These are phyloP conservation scores for Hordeum vulgare DNA, from an alignment of 176 grass and related monocot genomes.

Conservation along the genomic window MorexV3_pseudomolecules_assembly NC_058523.1:464310359-464310858, in stretches of 20 bases:
- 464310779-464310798: neutral
- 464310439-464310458: neutral
- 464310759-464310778: neutral
- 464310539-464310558: neutral
- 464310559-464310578: neutral
- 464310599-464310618: neutral
- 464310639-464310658: neutral
- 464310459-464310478: neutral
- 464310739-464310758: neutral
- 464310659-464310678: neutral
- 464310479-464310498: neutral
- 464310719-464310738: neutral
- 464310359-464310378: no score
- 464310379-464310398: neutral
- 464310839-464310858: neutral
- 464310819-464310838: neutral
- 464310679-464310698: neutral
- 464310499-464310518: neutral
- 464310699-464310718: slow-evolving; percentile 6
- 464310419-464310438: neutral
- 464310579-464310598: neutral
- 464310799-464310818: neutral
- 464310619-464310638: neutral
- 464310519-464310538: neutral
- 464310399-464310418: neutral